Conservation (phyloP, 2,329 filamentous ascomycete genomes). For the Aspergillus japonicus region DNA sequence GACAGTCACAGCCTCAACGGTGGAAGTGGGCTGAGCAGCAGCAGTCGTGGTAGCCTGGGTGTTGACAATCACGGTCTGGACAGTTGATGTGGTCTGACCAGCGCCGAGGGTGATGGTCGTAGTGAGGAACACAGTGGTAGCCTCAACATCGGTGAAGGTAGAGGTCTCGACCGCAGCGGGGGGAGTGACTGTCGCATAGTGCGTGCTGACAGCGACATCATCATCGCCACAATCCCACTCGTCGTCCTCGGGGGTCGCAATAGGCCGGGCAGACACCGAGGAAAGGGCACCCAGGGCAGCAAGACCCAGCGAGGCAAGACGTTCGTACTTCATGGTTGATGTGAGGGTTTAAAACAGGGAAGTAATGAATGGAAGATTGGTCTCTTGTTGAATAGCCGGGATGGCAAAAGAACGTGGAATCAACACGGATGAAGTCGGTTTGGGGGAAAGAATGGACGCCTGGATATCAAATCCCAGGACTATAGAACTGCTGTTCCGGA, state of each 20-base stretch:
- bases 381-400: conserved; percentile 6
- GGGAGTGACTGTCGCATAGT: conserved; percentile 2
- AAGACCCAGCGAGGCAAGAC: conserved; percentile 22
- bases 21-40: conserved; percentile 3
- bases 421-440: conserved; percentile 12
- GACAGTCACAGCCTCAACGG: not conserved
- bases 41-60: not conserved
- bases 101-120: not conserved
- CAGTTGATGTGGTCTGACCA: not conserved
- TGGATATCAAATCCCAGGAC: conserved; percentile 27
- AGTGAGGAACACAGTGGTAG: not conserved
- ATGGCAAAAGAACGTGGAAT: conserved; percentile 23
- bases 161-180: not conserved
- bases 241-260: conserved; percentile 14
- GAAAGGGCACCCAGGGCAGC: conserved; percentile 26
- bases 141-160: not conserved
- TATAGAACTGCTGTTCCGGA: conserved; percentile 25
- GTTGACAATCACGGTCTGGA: not conserved
- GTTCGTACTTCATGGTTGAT: conserved; percentile 29
- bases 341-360: not conserved
- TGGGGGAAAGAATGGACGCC: conserved; percentile 30
- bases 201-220: not conserved
- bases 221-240: conserved; percentile 18
- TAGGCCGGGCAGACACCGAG: conserved; percentile 26
- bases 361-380: conserved; percentile 6